A percentile compares a stretch with the other conserved stretches of the same genome.
These are phyloP conservation scores for Pseudozyma tsukubaensis DNA, from an alignment of 1,284 basidiomycete genomes.

Conservation along the genomic window DNA sequence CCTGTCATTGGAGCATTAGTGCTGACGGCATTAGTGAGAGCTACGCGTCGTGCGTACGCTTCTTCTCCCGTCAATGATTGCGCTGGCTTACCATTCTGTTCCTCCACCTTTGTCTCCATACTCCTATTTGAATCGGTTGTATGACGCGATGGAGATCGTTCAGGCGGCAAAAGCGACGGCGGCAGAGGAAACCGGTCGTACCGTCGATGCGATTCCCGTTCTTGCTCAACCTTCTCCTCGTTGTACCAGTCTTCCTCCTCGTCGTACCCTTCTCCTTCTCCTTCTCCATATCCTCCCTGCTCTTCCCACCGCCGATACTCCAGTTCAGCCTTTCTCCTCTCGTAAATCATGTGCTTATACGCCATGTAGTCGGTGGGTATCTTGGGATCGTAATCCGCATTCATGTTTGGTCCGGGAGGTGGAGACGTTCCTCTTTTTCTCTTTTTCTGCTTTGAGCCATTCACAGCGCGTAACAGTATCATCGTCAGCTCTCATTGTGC, in stretches of 20 bases:
- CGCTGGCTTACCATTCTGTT: not conserved
- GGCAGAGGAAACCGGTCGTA: conserved; percentile 1
- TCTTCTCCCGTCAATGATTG: conserved; percentile 35
- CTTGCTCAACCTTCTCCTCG: not conserved
- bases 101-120: not conserved
- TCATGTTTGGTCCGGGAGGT: conserved; percentile 41
- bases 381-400: conserved; percentile 62
- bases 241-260: conserved; percentile 24
- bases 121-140: not conserved
- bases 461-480: not conserved
- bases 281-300: conserved; percentile 25
- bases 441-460: conserved; percentile 19
- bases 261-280: conserved; percentile 13
- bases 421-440: conserved; percentile 40
- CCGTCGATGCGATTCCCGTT: no score
- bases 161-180: not conserved
- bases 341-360: conserved; percentile 53
- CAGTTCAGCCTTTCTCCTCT: conserved; percentile 35
- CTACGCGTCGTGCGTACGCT: conserved; percentile 32
- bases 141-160: not conserved
- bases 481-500: not conserved
- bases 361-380: conserved; percentile 62
- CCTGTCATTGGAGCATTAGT: conserved; percentile 12
- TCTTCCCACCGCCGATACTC: conserved; percentile 19
- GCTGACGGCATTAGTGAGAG: conserved; percentile 17